phyloP scores from a whole-genome alignment of 345 rosid species.

The Hirschfeldia incana region DNA sequence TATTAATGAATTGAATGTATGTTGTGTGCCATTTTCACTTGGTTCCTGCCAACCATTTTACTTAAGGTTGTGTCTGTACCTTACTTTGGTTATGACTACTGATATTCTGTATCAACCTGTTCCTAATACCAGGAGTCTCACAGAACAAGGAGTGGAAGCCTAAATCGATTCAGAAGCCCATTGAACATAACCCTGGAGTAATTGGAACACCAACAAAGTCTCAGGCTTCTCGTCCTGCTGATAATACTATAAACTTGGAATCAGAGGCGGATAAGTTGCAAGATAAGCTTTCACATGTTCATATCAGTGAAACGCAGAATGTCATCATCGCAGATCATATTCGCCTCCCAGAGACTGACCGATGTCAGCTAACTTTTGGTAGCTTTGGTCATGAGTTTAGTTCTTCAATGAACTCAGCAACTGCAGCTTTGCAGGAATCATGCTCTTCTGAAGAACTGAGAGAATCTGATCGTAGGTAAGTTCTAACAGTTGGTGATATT shows the following conservation, averaged over 20 bases:
- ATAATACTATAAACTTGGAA: neutral
- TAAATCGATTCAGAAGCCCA: neutral
- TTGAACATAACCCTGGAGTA: conserved; percentile 4
- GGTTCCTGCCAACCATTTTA: neutral
- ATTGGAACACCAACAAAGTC: conserved; percentile 9
- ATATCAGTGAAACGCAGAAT: neutral
- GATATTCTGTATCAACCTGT: neutral
- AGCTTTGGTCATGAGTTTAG: neutral
- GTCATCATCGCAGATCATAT: conserved; percentile 9
- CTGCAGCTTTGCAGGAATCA: neutral
- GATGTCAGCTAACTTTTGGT: conserved; percentile 8
- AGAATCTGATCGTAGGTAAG: conserved; percentile 8
- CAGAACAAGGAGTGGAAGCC: conserved; percentile 11
- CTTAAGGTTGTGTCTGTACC: neutral
- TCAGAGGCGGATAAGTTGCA: conserved; percentile 2
- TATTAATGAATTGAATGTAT: neutral
- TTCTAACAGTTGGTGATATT: neutral
- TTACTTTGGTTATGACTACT: neutral
- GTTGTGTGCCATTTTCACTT: neutral
- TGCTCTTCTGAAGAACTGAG: conserved; percentile 7
- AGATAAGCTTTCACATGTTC: conserved; percentile 9
- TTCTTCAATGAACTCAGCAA: neutral
- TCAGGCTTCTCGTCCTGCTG: neutral
- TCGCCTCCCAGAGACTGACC: conserved; percentile 6
- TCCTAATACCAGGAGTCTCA: conserved; percentile 1